These are phyloP conservation scores for Cryptococcus maquisensis DNA, from an alignment of 1,284 basidiomycete genomes.

Conservation along the genomic window DNA sequence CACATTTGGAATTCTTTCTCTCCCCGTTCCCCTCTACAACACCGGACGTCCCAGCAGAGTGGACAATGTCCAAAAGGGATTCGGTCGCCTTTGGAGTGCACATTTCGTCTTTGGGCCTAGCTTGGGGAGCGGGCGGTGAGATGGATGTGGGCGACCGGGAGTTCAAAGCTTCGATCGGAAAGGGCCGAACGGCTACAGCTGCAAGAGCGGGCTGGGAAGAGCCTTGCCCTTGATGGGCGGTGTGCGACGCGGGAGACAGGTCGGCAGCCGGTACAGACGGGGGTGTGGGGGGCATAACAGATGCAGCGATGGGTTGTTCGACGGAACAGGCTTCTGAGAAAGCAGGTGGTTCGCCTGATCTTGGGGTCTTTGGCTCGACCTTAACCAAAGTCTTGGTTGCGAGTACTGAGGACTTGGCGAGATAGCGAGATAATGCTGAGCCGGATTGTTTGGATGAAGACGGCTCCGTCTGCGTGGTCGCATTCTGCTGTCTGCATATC, in stretches of 20 bases:
- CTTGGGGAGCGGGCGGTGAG: not conserved
- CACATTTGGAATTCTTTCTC: no score
- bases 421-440: constrained; percentile 9
- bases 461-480: no score
- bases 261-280: not conserved
- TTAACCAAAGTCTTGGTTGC: not conserved
- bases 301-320: not conserved
- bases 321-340: not conserved
- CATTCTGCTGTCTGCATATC: no score
- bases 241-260: not conserved
- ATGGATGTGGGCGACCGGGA: not conserved
- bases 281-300: not conserved
- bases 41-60: no score
- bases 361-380: not conserved
- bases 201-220: no score
- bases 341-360: not conserved
- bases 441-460: not conserved
- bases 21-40: not conserved
- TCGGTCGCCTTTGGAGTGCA: not conserved
- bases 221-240: no score
- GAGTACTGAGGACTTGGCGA: constrained; percentile 5
- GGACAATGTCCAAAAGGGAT: no score
- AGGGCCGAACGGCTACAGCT: not conserved
- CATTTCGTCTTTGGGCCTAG: not conserved
- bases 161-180: not conserved